Conservation (phyloP, 1,284 basidiomycete genomes). For the Boletus austroedulis region DNA sequence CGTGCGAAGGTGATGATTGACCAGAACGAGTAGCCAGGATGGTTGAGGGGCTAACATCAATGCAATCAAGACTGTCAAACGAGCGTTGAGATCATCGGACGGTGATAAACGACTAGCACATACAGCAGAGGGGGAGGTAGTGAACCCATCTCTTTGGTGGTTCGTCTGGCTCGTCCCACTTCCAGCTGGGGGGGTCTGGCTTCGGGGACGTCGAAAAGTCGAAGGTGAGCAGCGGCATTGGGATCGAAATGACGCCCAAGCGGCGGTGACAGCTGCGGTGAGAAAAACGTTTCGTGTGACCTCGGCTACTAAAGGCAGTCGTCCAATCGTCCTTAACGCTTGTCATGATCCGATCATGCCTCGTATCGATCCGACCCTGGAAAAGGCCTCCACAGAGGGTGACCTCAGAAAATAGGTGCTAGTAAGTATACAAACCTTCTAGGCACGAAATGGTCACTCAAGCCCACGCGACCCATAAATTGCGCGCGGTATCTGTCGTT, state of each 20-base stretch:
- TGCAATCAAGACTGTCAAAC: slow-evolving; percentile 49
- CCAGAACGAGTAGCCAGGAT: slow-evolving; percentile 62
- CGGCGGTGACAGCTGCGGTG: too few species aligned
- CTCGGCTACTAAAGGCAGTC: too few species aligned
- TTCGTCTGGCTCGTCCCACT: slow-evolving; percentile 32
- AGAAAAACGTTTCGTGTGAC: too few species aligned
- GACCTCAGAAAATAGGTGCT: too few species aligned
- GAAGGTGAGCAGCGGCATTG: slow-evolving; percentile 34
- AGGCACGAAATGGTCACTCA: background rate
- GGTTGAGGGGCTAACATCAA: slow-evolving; percentile 70
- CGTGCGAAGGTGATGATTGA: slow-evolving; percentile 60
- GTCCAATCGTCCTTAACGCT: too few species aligned
- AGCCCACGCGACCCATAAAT: background rate
- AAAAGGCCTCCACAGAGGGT: too few species aligned
- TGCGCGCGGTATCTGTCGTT: background rate
- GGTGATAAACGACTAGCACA: slow-evolving; percentile 21
- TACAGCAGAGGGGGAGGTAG: slow-evolving; percentile 55
- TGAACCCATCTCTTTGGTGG: slow-evolving; percentile 52
- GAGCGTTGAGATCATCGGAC: slow-evolving; percentile 6
- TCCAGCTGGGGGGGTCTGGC: slow-evolving; percentile 9
- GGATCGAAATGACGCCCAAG: slow-evolving; percentile 4
- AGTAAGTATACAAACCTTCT: too few species aligned
- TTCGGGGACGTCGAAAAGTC: slow-evolving; percentile 15
- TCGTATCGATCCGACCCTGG: too few species aligned
- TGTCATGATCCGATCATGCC: too few species aligned